Evolutionary conservation across 768 basidiomycete species (phyloP), one percentile per base, ranked within the genome.

Genomic region (Leccinum sublutescens): DNA sequence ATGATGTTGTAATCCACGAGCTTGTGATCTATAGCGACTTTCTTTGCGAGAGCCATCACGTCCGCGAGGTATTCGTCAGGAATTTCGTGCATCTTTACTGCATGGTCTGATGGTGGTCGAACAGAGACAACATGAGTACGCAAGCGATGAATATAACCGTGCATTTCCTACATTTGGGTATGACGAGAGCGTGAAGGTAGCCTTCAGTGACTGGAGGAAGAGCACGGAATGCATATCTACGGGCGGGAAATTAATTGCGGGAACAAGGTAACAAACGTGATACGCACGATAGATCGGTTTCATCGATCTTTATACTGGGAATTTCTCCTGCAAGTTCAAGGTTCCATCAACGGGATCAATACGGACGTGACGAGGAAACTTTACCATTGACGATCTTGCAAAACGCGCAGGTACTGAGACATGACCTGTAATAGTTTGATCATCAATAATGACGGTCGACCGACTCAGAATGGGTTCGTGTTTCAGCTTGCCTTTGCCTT

Each of bases 351-450:
- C 17, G 31, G 1, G 43, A 21, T 11, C 5, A 5, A 25, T 2
- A 11, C 12, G 15, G 14, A 11, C 19, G 6, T 21, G 19, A 7
- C 1, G 2, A 15, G 25, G 43, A 8, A 15, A 29, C 60, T 72
- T 34, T 55, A 87, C 94, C 91, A 74, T 89, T 89, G 77, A 93
- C 81, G 71, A 98, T 95, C 77, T 88, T 95, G 82, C 95, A 98
- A 77, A 97, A 97, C 66, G 93, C 73, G 74, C 95, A 96, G 23
- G 74, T 75, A 14, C 1, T 11, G 33, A 84, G 78, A 55, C 85
- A 78, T 55, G 77, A 77, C 66, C 87, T 86, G 57, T 1, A 2
- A 36, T 47, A 17, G n/a, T 12, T 14, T 11, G 21, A 29, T 25
- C 11, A 15, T 60, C 43, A 58, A 48, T 14, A n/a, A 34, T 15